These are phyloP conservation scores for Geosmithia flava DNA, from an alignment of 2,329 filamentous ascomycete species.

Conservation along the genomic window DNA sequence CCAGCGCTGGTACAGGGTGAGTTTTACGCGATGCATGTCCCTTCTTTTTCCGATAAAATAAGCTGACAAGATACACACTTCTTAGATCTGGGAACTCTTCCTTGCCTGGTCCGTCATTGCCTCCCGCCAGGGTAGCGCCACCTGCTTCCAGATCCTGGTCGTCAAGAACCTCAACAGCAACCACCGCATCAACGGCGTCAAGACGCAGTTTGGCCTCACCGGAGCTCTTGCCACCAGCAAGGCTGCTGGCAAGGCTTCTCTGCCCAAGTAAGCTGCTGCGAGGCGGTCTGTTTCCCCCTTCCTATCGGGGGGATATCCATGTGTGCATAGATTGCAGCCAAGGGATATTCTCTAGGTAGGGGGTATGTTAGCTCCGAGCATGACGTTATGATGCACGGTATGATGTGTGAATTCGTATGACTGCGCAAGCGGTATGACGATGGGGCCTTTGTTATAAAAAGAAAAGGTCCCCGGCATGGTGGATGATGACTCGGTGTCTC, in stretches of 20 bases:
- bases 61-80: neutral
- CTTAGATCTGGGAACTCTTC: slow-evolving; percentile 86
- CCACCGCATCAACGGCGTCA: slow-evolving; percentile 66
- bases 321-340: too few species aligned
- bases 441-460: too few species aligned
- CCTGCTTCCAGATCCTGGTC: slow-evolving; percentile 75
- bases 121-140: slow-evolving; percentile 71
- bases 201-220: slow-evolving; percentile 53
- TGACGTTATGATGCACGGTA: too few species aligned
- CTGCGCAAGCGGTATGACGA: too few species aligned
- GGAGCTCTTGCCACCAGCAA: slow-evolving; percentile 37
- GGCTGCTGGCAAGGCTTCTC: slow-evolving; percentile 6
- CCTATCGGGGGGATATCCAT: neutral
- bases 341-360: too few species aligned
- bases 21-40: slow-evolving; percentile 14
- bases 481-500: too few species aligned
- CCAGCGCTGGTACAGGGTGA: slow-evolving; percentile 84
- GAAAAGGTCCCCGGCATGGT: too few species aligned
- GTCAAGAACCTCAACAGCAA: slow-evolving; percentile 87
- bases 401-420: too few species aligned
- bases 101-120: slow-evolving; percentile 74
- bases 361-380: too few species aligned
- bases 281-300: neutral
- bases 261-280: slow-evolving; percentile 2
- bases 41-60: neutral